Evolutionary conservation across 1,284 basidiomycete species (phyloP).

Genomic region (Hemileia vastatrix): DNA sequence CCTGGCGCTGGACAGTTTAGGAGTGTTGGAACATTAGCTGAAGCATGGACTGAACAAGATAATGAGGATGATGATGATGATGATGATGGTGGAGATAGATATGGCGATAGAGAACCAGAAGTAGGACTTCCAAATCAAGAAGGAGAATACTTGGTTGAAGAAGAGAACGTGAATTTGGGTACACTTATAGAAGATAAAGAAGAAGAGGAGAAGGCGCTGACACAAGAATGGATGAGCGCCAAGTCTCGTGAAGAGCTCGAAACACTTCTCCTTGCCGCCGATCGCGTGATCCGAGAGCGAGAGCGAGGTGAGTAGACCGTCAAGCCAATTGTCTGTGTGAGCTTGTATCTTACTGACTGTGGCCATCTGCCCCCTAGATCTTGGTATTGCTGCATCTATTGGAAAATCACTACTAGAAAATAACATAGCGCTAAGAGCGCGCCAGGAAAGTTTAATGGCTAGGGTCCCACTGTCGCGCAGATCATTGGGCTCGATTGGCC

Average conservation of each 20-base stretch:
- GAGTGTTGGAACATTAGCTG: constrained; percentile 4
- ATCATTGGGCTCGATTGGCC: constrained; percentile 43
- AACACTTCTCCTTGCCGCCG: constrained; percentile 33
- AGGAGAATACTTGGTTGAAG: background rate
- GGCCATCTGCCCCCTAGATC: constrained; percentile 49
- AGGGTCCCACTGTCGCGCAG: constrained; percentile 50
- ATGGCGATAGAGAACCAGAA: background rate
- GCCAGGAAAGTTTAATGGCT: constrained; percentile 58
- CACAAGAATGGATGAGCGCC: constrained; percentile 51
- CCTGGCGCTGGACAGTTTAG: constrained; percentile 6
- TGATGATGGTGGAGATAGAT: background rate
- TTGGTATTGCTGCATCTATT: constrained; percentile 57
- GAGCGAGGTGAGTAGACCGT: constrained; percentile 55
- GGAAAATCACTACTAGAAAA: constrained; percentile 60
- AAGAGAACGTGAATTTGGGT: too few relatives aligned
- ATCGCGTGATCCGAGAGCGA: constrained; percentile 61
- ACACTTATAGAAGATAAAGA: constrained; percentile 50
- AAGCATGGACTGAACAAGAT: constrained; percentile 7
- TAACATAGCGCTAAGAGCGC: constrained; percentile 58
- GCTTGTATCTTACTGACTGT: constrained; percentile 25
- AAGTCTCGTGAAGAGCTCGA: constrained; percentile 28
- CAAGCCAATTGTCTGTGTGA: too few relatives aligned
- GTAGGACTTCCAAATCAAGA: background rate
- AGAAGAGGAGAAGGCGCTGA: constrained; percentile 58
- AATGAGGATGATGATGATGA: background rate